Evolutionary conservation across 257 asterid species (phyloP).

Genomic region (Forsythia viridissima): DNA sequence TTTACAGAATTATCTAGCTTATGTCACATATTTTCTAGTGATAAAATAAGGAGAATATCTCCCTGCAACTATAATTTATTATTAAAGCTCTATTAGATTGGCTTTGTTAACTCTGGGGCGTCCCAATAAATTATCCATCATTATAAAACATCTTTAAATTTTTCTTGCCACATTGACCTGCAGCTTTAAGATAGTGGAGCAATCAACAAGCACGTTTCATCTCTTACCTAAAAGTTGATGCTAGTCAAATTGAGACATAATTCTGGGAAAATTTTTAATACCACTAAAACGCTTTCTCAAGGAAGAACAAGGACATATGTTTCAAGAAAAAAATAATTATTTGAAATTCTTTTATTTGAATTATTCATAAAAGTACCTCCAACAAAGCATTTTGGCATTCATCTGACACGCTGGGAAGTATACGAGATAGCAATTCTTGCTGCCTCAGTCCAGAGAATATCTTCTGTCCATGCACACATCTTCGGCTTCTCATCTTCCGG

Average conservation of each 20-base stretch:
- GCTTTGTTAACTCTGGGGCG: background rate
- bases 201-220: background rate
- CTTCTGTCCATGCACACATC: constrained; percentile 55
- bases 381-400: constrained; percentile 41
- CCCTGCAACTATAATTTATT: background rate
- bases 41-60: background rate
- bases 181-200: background rate
- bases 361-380: constrained; percentile 47
- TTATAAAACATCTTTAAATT: background rate
- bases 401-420: constrained; percentile 45
- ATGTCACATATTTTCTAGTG: background rate
- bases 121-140: background rate
- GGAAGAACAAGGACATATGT: background rate
- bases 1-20: background rate
- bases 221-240: background rate
- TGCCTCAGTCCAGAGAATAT: constrained; percentile 74
- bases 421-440: constrained; percentile 64
- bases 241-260: background rate
- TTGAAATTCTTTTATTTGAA: background rate
- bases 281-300: background rate
- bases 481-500: constrained; percentile 53
- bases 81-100: background rate
- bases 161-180: background rate
- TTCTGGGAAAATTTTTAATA: background rate
- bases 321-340: background rate